phyloP scores from a whole-genome alignment of 352 stramenopile genomes.

The Globisporangium perplexum region DNA sequence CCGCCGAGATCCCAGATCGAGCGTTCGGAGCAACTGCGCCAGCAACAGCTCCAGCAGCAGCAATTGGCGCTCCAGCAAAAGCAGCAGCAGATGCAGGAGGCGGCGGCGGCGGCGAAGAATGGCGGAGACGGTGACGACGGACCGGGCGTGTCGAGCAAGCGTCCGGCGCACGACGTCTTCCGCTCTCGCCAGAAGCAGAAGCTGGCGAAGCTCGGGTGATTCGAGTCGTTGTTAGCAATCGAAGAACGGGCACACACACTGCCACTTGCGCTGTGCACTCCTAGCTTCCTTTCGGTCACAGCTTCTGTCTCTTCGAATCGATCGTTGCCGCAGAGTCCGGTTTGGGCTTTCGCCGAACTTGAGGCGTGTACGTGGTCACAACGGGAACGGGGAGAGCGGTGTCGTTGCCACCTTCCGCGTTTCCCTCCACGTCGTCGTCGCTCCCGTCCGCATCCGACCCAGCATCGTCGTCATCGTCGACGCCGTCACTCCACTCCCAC shows the following conservation, averaged over 20 bases:
- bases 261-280: background rate
- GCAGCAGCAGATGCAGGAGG: conserved; percentile 48
- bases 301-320: background rate
- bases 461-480: conserved; percentile 4
- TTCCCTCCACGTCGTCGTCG: conserved; percentile 29
- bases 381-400: background rate
- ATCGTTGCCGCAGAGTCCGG: background rate
- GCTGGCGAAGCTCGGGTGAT: conserved; percentile 70
- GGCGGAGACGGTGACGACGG: conserved; percentile 35
- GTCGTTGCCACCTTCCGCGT: background rate
- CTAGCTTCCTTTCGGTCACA: background rate
- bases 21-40: conserved; percentile 55
- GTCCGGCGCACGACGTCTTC: conserved; percentile 82
- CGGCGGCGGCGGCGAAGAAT: conserved; percentile 33
- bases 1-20: conserved; percentile 67
- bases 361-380: conserved; percentile 8
- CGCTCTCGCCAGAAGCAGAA: conserved; percentile 83
- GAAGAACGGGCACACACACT: background rate
- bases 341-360: conserved; percentile 9
- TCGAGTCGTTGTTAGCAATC: conserved; percentile 9
- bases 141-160: conserved; percentile 69
- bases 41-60: conserved; percentile 60
- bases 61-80: conserved; percentile 47
- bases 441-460: conserved; percentile 25
- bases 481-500: conserved; percentile 8